phyloP scores from a whole-genome alignment of 2,329 filamentous ascomycete genomes.

The Pezicula rhizophila region DNA sequence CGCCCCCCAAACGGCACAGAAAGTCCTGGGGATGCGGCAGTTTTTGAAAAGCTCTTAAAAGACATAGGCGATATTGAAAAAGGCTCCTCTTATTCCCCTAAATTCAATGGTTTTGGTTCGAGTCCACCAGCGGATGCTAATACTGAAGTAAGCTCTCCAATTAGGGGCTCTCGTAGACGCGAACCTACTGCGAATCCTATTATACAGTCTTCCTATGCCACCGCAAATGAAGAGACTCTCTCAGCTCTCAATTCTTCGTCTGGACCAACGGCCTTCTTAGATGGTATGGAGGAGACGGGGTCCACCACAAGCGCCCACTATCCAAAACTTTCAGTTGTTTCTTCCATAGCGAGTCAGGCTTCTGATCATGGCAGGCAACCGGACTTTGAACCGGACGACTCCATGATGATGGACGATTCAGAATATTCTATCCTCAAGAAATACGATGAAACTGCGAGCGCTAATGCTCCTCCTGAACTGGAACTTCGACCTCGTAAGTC shows the following conservation, averaged over 20 bases:
- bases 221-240: neutral
- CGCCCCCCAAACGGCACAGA: conserved; percentile 19
- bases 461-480: conserved; percentile 1
- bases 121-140: conserved; percentile 17
- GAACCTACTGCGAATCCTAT: neutral
- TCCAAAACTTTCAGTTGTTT: conserved; percentile 25
- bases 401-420: conserved; percentile 5
- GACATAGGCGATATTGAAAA: conserved; percentile 17
- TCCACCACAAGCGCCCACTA: conserved; percentile 18
- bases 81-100: conserved; percentile 21
- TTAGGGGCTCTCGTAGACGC: neutral
- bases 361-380: conserved; percentile 43
- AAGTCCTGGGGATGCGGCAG: conserved; percentile 17
- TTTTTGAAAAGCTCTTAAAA: conserved; percentile 16
- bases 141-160: conserved; percentile 4
- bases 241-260: neutral
- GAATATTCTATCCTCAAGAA: conserved; percentile 1
- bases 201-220: neutral
- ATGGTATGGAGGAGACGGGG: conserved; percentile 11
- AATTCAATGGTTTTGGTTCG: conserved; percentile 26
- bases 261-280: conserved; percentile 3
- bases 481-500: conserved; percentile 1
- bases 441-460: conserved; percentile 2
- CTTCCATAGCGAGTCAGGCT: conserved; percentile 36
- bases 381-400: conserved; percentile 35